A percentile compares a stretch with the other conserved stretches of the same genome.
These are phyloP conservation scores for Dryas alaskensis DNA, from an alignment of 306 rosid species.

Conservation along the genomic window DNA sequence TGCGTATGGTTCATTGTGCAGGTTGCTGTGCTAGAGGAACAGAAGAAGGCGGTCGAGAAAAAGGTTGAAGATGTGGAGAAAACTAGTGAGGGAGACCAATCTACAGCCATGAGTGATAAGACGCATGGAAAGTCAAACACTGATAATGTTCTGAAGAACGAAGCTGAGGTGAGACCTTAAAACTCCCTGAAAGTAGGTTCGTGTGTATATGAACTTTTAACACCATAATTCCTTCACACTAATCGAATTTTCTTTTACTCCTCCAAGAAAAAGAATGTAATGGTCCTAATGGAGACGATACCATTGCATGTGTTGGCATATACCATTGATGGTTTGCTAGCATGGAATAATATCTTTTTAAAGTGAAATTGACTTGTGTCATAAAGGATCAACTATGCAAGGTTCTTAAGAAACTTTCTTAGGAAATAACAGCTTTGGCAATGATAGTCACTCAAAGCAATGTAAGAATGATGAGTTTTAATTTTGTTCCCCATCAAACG, in stretches of 20 bases:
- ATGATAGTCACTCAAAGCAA: not conserved
- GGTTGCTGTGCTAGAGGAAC: conserved; percentile 82
- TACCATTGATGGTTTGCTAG: not conserved
- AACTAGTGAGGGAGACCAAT: conserved; percentile 31
- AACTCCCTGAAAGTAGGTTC: not conserved
- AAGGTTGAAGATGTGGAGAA: conserved; percentile 40
- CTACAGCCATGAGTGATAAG: conserved; percentile 27
- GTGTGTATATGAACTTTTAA: not conserved
- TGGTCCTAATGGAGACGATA: not conserved
- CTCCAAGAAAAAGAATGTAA: not conserved
- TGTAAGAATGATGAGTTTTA: not conserved
- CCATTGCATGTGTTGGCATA: not conserved
- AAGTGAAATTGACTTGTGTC: not conserved
- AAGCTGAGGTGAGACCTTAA: conserved; percentile 41
- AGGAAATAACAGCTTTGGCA: not conserved
- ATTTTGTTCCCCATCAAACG: not conserved
- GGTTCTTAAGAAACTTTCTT: not conserved
- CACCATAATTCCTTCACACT: not conserved
- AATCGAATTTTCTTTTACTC: not conserved
- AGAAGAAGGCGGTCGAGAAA: conserved; percentile 44
- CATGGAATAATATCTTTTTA: too few species aligned
- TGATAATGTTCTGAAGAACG: conserved; percentile 46
- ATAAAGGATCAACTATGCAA: not conserved
- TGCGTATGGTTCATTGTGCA: conserved; percentile 32
- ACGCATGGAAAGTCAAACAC: conserved; percentile 35